Evolutionary conservation across 371 early-diverging fungal genomes (phyloP).

Genomic region (Syncephalastrum monosporum): DNA sequence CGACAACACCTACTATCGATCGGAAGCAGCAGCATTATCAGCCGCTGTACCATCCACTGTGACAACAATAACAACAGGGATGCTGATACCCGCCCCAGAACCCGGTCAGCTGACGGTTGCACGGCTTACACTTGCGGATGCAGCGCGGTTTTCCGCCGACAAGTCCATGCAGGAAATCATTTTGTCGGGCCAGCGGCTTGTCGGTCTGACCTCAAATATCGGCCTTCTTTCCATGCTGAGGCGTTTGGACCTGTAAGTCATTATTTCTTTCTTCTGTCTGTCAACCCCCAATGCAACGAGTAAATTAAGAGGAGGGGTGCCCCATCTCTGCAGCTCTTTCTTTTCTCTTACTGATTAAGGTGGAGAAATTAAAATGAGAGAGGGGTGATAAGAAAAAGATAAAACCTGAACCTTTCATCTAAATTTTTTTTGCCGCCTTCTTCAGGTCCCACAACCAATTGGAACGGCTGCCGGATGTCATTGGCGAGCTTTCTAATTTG

Average conservation of each 20-base stretch:
- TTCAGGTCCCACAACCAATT: constrained; percentile 13
- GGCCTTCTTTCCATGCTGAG: constrained; percentile 16
- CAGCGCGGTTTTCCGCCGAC: neutral
- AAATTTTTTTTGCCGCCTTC: constrained; percentile 1
- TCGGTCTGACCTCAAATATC: constrained; percentile 23
- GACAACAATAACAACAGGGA: constrained; percentile 9
- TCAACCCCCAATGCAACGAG: neutral
- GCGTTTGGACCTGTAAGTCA: constrained; percentile 24
- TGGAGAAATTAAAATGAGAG: constrained; percentile 5
- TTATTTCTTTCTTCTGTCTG: neutral
- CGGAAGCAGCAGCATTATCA: too few species aligned
- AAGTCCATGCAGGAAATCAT: constrained; percentile 21
- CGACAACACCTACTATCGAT: constrained; percentile 36
- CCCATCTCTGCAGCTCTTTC: too few species aligned
- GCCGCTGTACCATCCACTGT: neutral
- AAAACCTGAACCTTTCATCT: neutral
- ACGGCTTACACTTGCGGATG: constrained; percentile 13
- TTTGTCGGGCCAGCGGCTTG: constrained; percentile 13
- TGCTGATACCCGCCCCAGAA: too few species aligned
- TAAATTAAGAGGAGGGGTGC: too few species aligned
- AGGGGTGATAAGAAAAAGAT: neutral
- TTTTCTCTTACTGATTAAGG: neutral
- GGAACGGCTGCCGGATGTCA: constrained; percentile 44
- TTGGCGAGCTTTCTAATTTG: constrained; percentile 55
- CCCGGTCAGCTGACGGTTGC: neutral